These are phyloP conservation scores for Hibiscus syriacus DNA, from an alignment of 345 rosid species.

Conservation along the genomic window DNA sequence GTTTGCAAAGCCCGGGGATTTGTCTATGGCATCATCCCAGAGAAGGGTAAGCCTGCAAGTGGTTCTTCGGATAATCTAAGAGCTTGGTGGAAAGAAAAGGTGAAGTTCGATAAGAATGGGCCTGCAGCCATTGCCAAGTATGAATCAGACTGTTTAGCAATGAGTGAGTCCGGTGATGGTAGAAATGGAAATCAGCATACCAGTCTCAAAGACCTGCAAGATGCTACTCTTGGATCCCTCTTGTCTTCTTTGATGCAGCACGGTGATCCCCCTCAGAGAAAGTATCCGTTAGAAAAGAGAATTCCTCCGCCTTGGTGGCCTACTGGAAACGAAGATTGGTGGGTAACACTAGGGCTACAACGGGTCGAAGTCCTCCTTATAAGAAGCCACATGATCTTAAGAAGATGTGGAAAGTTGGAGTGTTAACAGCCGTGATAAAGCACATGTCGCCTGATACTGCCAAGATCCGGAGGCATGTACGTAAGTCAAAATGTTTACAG, in stretches of 20 bases:
- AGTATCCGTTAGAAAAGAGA: constrained; percentile 86
- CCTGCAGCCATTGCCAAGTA: constrained; percentile 87
- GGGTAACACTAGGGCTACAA: constrained; percentile 62
- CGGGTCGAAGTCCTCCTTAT: constrained; percentile 72
- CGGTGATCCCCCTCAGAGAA: constrained; percentile 95
- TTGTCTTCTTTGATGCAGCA: constrained; percentile 93
- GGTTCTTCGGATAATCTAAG: constrained; percentile 90
- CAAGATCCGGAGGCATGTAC: constrained; percentile 85
- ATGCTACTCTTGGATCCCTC: constrained; percentile 90
- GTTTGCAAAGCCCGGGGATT: constrained; percentile 96
- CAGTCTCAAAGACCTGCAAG: constrained; percentile 83
- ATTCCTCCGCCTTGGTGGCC: constrained; percentile 99
- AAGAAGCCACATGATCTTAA: constrained; percentile 95
- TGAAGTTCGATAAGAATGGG: constrained; percentile 92
- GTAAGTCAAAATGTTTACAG: constrained; percentile 94
- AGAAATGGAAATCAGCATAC: constrained; percentile 47
- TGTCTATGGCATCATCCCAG: constrained; percentile 94
- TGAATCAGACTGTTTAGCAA: constrained; percentile 70
- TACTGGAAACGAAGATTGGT: constrained; percentile 87
- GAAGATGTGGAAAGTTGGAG: constrained; percentile 99
- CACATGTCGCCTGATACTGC: constrained; percentile 96
- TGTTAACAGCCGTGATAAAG: constrained; percentile 89
- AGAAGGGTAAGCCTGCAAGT: constrained; percentile 91
- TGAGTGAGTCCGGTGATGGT: constrained; percentile 45
- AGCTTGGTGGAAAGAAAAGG: constrained; percentile 99